Evolutionary conservation across 2,329 filamentous ascomycete species (phyloP), one percentile per base, ranked within the genome.

Genomic region (Colletotrichum tabaci): DNA sequence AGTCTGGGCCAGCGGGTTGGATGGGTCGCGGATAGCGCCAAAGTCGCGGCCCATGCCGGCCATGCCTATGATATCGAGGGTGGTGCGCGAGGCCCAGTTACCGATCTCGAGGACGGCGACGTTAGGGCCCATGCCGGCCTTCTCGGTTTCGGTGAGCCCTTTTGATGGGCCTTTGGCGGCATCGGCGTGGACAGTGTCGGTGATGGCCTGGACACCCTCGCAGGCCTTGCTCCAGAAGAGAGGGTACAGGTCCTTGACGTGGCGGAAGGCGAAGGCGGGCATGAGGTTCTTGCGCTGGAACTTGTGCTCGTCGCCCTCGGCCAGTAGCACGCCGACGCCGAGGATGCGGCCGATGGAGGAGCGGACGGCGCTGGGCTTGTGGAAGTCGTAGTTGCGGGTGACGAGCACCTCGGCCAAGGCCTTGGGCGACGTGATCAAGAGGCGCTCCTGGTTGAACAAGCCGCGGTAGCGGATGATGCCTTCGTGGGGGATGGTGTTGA

Each of bases 281-380:
- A 92, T 90, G 21, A 97, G 88, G 69, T 92, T 91, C 79, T 93
- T 95, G 57, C 95, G 88, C 83, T 95, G 93, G 76, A 89, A 84
- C 83, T 93, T 96, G 81, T 98, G 96, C 77, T 95, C 93, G 15
- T 97, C 93, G n/a, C 95, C 95, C 81, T 98, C 95, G 2, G 94
- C 93, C 13, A 98, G 84, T 47, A 98, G 82, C 16, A 96, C 84
- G 12, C 93, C 93, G 15, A 91, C 82, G 12, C 94, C 92, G 15
- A 96, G 84, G 35, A 95, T 84, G 26, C 89, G 86, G 2, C 87
- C 88, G 4, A 96, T 82, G 1, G 87, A 85, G 53, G 82, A 81
- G 44, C 88, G 84, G 40, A 93, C 75, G 30, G 85, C 77, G 1
- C 76, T 63, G 0, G 92, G 92, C 78, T 94, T 94, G 55, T 86